phyloP scores from a whole-genome alignment of 169 alveolate species.

The Cryptosporidium canis region DNA sequence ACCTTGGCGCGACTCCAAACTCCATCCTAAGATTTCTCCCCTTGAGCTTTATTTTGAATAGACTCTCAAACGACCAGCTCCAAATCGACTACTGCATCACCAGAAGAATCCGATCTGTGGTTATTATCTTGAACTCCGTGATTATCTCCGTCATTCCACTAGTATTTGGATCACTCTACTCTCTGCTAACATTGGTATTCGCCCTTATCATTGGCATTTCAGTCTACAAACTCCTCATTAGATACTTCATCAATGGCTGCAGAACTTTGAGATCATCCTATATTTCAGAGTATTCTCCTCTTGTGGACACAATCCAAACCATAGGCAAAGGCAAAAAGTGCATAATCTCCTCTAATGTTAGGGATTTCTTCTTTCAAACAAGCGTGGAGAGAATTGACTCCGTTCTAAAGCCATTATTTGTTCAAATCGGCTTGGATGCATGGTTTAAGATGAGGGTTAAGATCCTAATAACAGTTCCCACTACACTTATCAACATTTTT shows the following conservation, averaged over 20 bases:
- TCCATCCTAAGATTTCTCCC: constrained; percentile 55
- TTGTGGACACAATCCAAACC: constrained; percentile 53
- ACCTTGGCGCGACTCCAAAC: constrained; percentile 51
- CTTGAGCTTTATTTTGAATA: constrained; percentile 28
- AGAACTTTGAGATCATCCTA: constrained; percentile 39
- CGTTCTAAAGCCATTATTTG: constrained; percentile 32
- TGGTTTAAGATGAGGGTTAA: constrained; percentile 70
- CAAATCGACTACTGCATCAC: constrained; percentile 60
- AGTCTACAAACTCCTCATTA: background rate
- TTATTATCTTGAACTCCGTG: constrained; percentile 21
- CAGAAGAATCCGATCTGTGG: constrained; percentile 42
- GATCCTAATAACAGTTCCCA: constrained; percentile 15
- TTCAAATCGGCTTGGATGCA: constrained; percentile 24
- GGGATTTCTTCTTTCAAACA: constrained; percentile 19
- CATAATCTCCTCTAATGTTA: background rate
- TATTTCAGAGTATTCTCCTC: constrained; percentile 57
- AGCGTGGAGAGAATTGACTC: constrained; percentile 2
- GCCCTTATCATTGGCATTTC: background rate
- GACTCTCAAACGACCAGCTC: constrained; percentile 48
- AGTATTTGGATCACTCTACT: constrained; percentile 18
- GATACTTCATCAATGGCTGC: constrained; percentile 61
- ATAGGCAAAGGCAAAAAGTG: constrained; percentile 64
- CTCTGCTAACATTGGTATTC: background rate
- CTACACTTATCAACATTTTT: background rate
- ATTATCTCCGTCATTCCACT: constrained; percentile 34